Evolutionary conservation across 2,329 filamentous ascomycete genomes (phyloP).

Genomic region (Zymoseptoria tritici): DNA sequence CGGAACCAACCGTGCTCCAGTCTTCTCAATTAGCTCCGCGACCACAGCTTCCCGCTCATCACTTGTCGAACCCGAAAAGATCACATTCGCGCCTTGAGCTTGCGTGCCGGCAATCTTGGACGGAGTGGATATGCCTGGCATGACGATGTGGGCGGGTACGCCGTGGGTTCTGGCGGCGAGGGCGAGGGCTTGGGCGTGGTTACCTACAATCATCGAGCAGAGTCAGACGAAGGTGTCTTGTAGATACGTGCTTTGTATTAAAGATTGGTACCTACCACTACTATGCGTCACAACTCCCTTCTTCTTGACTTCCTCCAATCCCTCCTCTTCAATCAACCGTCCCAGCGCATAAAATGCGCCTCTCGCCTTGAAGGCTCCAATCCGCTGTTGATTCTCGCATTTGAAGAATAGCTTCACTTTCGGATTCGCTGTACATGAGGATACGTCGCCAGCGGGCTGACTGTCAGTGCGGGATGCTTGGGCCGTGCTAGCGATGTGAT

Average conservation of each 20-base stretch:
- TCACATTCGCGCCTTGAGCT: slow-evolving; percentile 67
- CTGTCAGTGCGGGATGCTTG: slow-evolving; percentile 37
- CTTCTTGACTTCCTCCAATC: slow-evolving; percentile 49
- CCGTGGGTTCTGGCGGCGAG: slow-evolving; percentile 68
- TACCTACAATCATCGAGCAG: slow-evolving; percentile 50
- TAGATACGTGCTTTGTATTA: neutral
- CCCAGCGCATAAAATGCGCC: slow-evolving; percentile 84
- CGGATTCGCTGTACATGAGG: slow-evolving; percentile 47
- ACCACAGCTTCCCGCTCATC: slow-evolving; percentile 75
- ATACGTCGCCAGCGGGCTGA: slow-evolving; percentile 6
- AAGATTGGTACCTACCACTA: slow-evolving; percentile 53
- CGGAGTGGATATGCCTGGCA: slow-evolving; percentile 79
- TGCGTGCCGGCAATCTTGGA: slow-evolving; percentile 79
- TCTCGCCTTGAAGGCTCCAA: slow-evolving; percentile 87
- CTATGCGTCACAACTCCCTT: slow-evolving; percentile 84
- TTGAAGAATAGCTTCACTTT: slow-evolving; percentile 80
- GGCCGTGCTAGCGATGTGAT: slow-evolving; percentile 64
- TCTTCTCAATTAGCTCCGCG: slow-evolving; percentile 58
- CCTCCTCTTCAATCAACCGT: slow-evolving; percentile 56
- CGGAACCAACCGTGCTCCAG: slow-evolving; percentile 71
- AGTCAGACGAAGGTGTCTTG: neutral
- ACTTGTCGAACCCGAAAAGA: slow-evolving; percentile 75
- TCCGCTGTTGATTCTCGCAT: slow-evolving; percentile 84
- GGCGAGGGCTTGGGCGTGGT: slow-evolving; percentile 88
- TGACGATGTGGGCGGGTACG: slow-evolving; percentile 80